Percentiles rank a stretch among this genome's conserved stretches.
Conservation (phyloP, 371 early-diverging fungal genomes). For the Amoeboaphelidium protococcarum region DNA sequence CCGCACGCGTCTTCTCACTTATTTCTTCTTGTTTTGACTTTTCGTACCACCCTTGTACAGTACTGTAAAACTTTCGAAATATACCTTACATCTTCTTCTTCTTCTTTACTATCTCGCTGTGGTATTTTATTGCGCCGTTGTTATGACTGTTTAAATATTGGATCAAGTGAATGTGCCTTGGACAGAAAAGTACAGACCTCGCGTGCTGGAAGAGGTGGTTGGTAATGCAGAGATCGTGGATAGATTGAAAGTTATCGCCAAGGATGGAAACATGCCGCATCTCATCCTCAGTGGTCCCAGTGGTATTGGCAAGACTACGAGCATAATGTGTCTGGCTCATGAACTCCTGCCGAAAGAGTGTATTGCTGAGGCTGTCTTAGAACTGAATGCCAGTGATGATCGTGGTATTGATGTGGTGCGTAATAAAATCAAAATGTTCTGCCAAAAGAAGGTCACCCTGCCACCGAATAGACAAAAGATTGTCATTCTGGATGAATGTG, state of each 20-base stretch:
- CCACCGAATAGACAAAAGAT: conserved; percentile 67
- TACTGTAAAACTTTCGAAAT: no score
- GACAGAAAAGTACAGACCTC: conserved; percentile 95
- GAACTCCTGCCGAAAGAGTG: conserved; percentile 39
- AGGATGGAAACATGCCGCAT: conserved; percentile 87
- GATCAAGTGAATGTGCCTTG: conserved; percentile 13
- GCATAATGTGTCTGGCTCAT: conserved; percentile 68
- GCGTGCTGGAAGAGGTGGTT: conserved; percentile 60
- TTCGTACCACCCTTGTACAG: no score
- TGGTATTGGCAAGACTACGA: conserved; percentile 98
- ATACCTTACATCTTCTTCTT: no score
- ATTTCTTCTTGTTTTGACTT: no score
- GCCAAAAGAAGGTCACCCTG: conserved; percentile 80
- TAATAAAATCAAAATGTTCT: conserved; percentile 90
- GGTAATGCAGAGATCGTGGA: conserved; percentile 82
- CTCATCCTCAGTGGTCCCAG: conserved; percentile 29
- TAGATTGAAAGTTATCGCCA: conserved; percentile 56
- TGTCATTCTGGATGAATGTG: conserved; percentile 95
- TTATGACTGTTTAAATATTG: no score
- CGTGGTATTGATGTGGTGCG: conserved; percentile 96
- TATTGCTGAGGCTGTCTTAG: conserved; percentile 60
- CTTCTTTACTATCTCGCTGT: no score
- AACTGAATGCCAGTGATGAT: conserved; percentile 97
- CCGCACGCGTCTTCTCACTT: no score
- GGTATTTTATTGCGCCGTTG: no score